Evolutionary conservation across 2,329 filamentous ascomycete genomes (phyloP).

Genomic region (Nothophoma quercina): DNA sequence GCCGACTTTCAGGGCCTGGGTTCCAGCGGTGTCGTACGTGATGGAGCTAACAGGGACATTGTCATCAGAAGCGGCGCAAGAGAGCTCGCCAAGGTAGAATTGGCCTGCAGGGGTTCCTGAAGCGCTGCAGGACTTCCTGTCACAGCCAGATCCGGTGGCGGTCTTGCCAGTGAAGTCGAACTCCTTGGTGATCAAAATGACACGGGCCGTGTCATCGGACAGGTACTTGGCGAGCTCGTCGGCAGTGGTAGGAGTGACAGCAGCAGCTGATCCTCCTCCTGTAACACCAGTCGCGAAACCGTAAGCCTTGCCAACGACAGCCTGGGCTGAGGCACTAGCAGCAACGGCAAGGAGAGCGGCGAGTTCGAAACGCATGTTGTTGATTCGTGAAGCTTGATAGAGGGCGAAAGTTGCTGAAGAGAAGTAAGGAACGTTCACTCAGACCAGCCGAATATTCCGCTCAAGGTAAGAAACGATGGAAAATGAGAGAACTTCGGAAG

Average conservation of each 20-base stretch:
- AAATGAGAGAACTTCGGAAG: slow-evolving; percentile 14
- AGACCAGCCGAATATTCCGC: slow-evolving; percentile 33
- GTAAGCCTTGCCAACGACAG: slow-evolving; percentile 33
- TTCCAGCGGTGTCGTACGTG: slow-evolving; percentile 47
- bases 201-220: slow-evolving; percentile 27
- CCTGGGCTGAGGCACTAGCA: slow-evolving; percentile 28
- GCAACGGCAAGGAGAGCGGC: slow-evolving; percentile 24
- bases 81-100: slow-evolving; percentile 33
- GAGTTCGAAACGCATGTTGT: slow-evolving; percentile 31
- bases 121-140: slow-evolving; percentile 27
- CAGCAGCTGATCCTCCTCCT: slow-evolving; percentile 32
- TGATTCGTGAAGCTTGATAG: not conserved
- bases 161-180: slow-evolving; percentile 38
- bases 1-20: slow-evolving; percentile 42
- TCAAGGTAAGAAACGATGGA: slow-evolving; percentile 27
- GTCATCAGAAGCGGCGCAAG: slow-evolving; percentile 23
- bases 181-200: slow-evolving; percentile 31
- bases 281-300: slow-evolving; percentile 36
- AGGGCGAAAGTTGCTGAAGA: not conserved
- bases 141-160: slow-evolving; percentile 29
- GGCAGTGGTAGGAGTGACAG: slow-evolving; percentile 31
- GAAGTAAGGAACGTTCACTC: slow-evolving; percentile 28
- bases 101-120: slow-evolving; percentile 27
- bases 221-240: slow-evolving; percentile 33
- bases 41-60: slow-evolving; percentile 34